These are phyloP conservation scores for Exophiala calicioides DNA, from an alignment of 2,329 filamentous ascomycete species.

Conservation along the genomic window DNA sequence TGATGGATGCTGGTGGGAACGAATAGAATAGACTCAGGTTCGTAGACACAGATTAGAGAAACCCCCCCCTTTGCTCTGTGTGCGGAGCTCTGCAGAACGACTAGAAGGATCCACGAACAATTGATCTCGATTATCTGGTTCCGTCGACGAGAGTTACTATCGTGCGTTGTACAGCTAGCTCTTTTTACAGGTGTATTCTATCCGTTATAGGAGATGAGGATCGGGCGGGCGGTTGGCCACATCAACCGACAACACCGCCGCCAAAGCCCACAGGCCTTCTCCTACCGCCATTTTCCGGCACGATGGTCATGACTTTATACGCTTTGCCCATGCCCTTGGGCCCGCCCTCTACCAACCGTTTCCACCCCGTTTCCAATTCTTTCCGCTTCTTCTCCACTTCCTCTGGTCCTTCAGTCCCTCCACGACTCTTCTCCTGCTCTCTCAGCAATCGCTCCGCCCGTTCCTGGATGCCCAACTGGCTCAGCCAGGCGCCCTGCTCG, in stretches of 20 bases:
- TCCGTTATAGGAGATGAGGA: no score
- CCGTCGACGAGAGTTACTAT: no score
- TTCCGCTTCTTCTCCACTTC: constrained; percentile 54
- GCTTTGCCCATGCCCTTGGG: constrained; percentile 88
- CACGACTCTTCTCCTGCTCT: constrained; percentile 41
- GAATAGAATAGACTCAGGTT: no score
- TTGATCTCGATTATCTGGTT: no score
- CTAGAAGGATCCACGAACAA: no score
- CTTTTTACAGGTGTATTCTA: no score
- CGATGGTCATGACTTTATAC: constrained; percentile 88
- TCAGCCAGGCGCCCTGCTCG: constrained; percentile 78
- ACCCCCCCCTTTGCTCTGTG: no score
- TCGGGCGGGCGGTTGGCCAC: neutral
- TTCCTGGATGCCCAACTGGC: constrained; percentile 78
- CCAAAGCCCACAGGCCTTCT: constrained; percentile 90
- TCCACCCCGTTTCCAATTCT: constrained; percentile 73
- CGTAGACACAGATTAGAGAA: no score
- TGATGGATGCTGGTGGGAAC: no score
- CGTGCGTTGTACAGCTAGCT: no score
- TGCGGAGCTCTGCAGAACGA: no score
- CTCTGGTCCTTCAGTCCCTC: constrained; percentile 52
- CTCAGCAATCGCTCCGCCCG: constrained; percentile 68
- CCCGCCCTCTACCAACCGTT: constrained; percentile 77
- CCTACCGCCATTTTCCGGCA: constrained; percentile 74
- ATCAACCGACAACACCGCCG: constrained; percentile 53